Evolutionary conservation across 2,329 filamentous ascomycete species (phyloP).

Genomic region (Xylariaceae sp.): DNA sequence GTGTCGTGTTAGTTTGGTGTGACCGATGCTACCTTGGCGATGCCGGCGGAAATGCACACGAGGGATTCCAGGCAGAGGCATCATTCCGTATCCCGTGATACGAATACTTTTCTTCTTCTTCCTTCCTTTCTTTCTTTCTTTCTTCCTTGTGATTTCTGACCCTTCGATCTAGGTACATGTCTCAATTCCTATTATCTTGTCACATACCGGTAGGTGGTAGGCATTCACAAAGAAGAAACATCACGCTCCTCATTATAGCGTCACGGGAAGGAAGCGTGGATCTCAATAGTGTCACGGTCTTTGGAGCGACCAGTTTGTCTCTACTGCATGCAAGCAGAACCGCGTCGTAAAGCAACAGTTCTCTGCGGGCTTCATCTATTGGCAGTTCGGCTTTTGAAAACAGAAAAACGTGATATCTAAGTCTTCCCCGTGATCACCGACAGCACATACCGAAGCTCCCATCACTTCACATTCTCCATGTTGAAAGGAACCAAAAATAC

Average conservation of each 20-base stretch:
- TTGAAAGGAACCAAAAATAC: no score
- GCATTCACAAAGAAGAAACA: not conserved
- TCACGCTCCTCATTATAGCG: not conserved
- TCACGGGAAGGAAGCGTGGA: not conserved
- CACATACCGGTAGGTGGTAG: no score
- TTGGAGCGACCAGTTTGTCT: not conserved
- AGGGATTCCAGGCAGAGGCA: not conserved
- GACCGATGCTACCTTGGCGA: not conserved
- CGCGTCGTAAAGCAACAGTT: no score
- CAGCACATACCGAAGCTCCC: no score
- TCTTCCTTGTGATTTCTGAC: not conserved
- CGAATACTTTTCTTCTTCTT: not conserved
- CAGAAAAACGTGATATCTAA: no score
- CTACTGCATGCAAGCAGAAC: not conserved
- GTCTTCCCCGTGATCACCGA: no score
- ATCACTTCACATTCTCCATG: no score
- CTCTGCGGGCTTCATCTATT: no score
- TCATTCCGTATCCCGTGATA: no score
- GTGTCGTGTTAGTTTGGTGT: not conserved
- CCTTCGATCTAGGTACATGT: no score
- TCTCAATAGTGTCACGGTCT: not conserved
- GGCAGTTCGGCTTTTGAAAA: no score
- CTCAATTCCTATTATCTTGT: no score
- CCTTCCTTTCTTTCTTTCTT: not conserved
- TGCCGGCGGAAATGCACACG: not conserved